Evolutionary conservation across 208 protist genomes (phyloP), one percentile per base, ranked within the genome.

Genomic region (Acanthamoeba triangularis): DNA sequence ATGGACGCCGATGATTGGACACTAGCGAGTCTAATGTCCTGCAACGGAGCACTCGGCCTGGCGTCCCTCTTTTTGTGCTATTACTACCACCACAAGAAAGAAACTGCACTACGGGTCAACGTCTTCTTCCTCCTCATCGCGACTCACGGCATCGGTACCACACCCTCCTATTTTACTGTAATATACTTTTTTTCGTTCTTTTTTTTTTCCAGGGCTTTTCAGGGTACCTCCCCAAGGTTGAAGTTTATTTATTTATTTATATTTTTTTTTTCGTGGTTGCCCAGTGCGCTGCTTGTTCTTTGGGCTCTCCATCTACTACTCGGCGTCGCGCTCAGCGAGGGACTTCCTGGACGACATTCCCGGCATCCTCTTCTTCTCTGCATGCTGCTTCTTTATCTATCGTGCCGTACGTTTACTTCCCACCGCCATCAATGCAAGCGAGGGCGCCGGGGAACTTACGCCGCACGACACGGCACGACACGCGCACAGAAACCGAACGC

Each of bases 301-400:
- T 30, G 69, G 69, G 1, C 69, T 78, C 30, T 78, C 69, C 23
- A 78, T 78, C 37, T 41, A 78, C 10, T 78, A 44, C 69, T 78
- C 69, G 69, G 69, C 69, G 23, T 78, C 69, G 30, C 69, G 69
- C 25, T 78, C 69, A 14, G n/a, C 69, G 30, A 35, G 69, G 37
- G 69, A 78, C 69, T 78, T 78, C 69, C 30, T 78, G 69, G 69
- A 78, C 69, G 69, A 78, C 30, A 78, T 78, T 10, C 69, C 69
- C 7, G 69, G 69, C n/a, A 78, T 78, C 69, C 37, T 78, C 69
- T 78, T 78, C 69, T 78, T 78, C 69, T 78, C 69, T n/a, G n/a
- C 30, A 6, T 78, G 69, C n/a, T 78, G 69, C 30, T 44, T 78
- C 69, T 78, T 78, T 8, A 16, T 78, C 69, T 78, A 78, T n/a